These are phyloP conservation scores for Starmerella ratchasimensis DNA, from an alignment of 805 yeast species.

Conservation along the genomic window DNA sequence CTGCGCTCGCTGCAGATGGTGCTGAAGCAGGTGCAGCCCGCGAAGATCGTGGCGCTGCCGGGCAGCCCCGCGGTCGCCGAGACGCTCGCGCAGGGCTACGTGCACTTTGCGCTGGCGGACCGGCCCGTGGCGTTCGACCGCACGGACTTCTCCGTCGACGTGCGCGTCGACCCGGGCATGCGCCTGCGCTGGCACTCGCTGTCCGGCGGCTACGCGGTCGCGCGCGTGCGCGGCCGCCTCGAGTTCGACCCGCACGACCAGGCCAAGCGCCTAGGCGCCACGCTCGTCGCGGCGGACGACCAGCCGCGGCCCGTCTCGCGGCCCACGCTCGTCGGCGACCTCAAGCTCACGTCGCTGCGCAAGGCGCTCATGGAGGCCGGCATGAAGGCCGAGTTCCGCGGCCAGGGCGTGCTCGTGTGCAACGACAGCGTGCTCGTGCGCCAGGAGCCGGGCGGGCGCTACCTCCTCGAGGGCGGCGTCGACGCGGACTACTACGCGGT, in stretches of 20 bases:
- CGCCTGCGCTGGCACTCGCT: conserved; percentile 73
- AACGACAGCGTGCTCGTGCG: conserved; percentile 63
- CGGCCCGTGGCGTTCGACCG: conserved; percentile 9
- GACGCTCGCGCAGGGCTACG: conserved; percentile 3
- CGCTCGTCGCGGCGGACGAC: conserved; percentile 2
- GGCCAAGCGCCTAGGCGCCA: conserved; percentile 7
- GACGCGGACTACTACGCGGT: conserved; percentile 52
- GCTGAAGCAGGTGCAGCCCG: conserved; percentile 65
- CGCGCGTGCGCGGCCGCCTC: conserved; percentile 60
- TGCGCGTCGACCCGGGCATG: conserved; percentile 53
- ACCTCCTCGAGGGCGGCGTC: conserved; percentile 72
- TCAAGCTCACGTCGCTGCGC: conserved; percentile 67
- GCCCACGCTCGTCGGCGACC: conserved; percentile 55
- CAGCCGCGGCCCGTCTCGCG: background rate
- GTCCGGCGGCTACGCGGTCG: conserved; percentile 65
- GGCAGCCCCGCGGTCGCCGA: conserved; percentile 21
- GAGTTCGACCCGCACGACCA: conserved; percentile 14
- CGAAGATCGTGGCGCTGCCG: conserved; percentile 47
- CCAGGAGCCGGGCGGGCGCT: conserved; percentile 67
- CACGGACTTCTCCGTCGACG: conserved; percentile 21
- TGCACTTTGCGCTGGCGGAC: conserved; percentile 8
- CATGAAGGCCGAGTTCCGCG: conserved; percentile 72
- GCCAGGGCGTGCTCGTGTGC: conserved; percentile 84
- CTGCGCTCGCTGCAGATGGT: conserved; percentile 66
- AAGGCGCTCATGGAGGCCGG: conserved; percentile 44